Conservation (phyloP, 805 yeast genomes). For the Ogataea henricii region DNA sequence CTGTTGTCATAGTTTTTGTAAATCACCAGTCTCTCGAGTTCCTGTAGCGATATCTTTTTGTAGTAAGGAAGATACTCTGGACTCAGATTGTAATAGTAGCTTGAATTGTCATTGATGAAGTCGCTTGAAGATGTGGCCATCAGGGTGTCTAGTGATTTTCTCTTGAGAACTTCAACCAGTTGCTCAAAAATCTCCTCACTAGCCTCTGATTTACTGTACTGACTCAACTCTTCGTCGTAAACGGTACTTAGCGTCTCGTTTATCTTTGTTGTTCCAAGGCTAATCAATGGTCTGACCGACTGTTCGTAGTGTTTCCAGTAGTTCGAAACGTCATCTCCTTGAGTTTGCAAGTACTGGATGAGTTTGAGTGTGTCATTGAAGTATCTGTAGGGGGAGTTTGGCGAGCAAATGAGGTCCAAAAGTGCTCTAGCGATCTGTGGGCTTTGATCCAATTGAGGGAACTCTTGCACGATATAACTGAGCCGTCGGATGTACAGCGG, state of each 20-base stretch:
- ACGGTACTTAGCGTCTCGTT: slow-evolving; percentile 4
- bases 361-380: slow-evolving; percentile 20
- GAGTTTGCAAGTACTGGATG: slow-evolving; percentile 6
- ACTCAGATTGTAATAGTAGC: slow-evolving; percentile 22
- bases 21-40: slow-evolving; percentile 21
- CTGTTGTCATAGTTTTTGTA: slow-evolving; percentile 25
- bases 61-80: slow-evolving; percentile 18
- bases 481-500: slow-evolving; percentile 27
- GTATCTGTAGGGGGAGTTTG: slow-evolving; percentile 16
- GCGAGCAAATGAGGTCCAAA: slow-evolving; percentile 17
- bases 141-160: slow-evolving; percentile 16
- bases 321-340: slow-evolving; percentile 10
- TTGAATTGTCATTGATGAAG: slow-evolving; percentile 23
- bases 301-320: slow-evolving; percentile 12
- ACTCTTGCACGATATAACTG: slow-evolving; percentile 18
- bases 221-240: slow-evolving; percentile 15
- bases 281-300: slow-evolving; percentile 6
- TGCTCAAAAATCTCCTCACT: slow-evolving; percentile 13
- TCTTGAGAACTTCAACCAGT: slow-evolving; percentile 13
- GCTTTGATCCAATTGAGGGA: slow-evolving; percentile 10
- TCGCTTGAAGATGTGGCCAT: slow-evolving; percentile 24
- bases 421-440: slow-evolving; percentile 9
- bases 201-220: slow-evolving; percentile 6
- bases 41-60: slow-evolving; percentile 18
- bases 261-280: slow-evolving; percentile 1